Evolutionary conservation across 75 land plant species (phyloP).

Genomic region (Chamaecyparis obtusa): DNA sequence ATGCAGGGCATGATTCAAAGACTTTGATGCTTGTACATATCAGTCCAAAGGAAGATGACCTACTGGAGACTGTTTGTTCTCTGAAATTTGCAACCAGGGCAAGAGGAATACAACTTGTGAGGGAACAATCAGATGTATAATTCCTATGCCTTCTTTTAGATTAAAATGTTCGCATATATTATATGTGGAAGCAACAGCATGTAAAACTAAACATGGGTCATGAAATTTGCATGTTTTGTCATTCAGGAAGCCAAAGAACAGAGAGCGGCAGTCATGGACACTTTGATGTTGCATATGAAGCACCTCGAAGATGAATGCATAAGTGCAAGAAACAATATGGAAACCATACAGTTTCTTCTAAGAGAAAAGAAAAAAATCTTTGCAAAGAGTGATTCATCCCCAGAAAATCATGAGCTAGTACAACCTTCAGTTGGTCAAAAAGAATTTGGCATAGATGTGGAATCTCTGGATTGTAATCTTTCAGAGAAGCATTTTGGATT

Average conservation of each 20-base stretch:
- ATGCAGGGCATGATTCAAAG: constrained; percentile 51
- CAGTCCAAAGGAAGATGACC: constrained; percentile 53
- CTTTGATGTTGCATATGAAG: background rate
- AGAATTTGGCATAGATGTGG: background rate
- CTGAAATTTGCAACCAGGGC: constrained; percentile 52
- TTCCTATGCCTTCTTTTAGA: background rate
- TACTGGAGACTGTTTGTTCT: constrained; percentile 54
- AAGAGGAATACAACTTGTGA: constrained; percentile 23
- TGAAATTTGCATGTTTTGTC: background rate
- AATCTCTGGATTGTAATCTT: background rate
- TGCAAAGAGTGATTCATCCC: constrained; percentile 7
- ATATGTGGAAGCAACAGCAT: background rate
- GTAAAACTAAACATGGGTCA: background rate
- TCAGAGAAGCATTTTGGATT: background rate
- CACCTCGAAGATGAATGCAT: constrained; percentile 3
- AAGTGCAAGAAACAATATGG: constrained; percentile 10
- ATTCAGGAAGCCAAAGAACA: constrained; percentile 3
- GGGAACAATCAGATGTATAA: background rate
- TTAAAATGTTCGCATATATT: background rate
- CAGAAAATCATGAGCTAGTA: background rate
- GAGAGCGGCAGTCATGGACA: background rate
- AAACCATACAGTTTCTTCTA: constrained; percentile 7
- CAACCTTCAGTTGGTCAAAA: background rate
- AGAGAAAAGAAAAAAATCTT: background rate
- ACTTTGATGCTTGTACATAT: constrained; percentile 63